phyloP scores from a whole-genome alignment of 2,329 filamentous ascomycete genomes.

The Aspergillus pseudoterreus region DNA sequence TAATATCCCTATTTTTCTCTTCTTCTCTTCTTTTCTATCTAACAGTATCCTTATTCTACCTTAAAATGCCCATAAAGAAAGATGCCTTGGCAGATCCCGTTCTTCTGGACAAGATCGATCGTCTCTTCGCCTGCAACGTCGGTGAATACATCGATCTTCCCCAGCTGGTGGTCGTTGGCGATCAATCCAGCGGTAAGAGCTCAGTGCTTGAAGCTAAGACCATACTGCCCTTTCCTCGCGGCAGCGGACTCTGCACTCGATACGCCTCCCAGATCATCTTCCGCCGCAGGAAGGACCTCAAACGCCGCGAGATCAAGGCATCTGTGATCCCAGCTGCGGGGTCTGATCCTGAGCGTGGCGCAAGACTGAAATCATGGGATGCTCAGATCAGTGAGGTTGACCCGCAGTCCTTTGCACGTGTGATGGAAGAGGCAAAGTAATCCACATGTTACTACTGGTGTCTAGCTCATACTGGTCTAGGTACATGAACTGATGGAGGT shows the following conservation, averaged over 20 bases:
- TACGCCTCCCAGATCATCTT: slow-evolving; percentile 48
- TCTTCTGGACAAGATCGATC: slow-evolving; percentile 33
- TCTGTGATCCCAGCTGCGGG: slow-evolving; percentile 34
- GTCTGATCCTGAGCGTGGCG: neutral
- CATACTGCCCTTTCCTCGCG: slow-evolving; percentile 29
- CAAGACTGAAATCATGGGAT: neutral
- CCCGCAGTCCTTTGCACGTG: too few relatives aligned
- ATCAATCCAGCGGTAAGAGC: slow-evolving; percentile 39
- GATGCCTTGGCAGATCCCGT: slow-evolving; percentile 14
- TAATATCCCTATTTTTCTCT: too few relatives aligned
- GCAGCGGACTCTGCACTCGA: slow-evolving; percentile 39
- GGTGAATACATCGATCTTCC: slow-evolving; percentile 30
- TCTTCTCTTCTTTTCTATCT: too few relatives aligned
- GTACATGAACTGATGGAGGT: slow-evolving; percentile 24
- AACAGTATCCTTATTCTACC: too few relatives aligned
- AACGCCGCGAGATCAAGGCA: slow-evolving; percentile 20
- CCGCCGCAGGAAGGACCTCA: slow-evolving; percentile 14
- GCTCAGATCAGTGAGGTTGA: too few relatives aligned
- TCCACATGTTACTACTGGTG: too few relatives aligned
- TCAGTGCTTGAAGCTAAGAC: slow-evolving; percentile 31
- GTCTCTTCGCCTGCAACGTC: slow-evolving; percentile 31
- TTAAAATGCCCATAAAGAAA: neutral
- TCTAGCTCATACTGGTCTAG: slow-evolving; percentile 6
- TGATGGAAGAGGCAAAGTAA: too few relatives aligned
- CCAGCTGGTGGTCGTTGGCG: slow-evolving; percentile 38